These are phyloP conservation scores for Aspergillus arachidicola DNA, from an alignment of 2,329 filamentous ascomycete species.

Conservation along the genomic window DNA sequence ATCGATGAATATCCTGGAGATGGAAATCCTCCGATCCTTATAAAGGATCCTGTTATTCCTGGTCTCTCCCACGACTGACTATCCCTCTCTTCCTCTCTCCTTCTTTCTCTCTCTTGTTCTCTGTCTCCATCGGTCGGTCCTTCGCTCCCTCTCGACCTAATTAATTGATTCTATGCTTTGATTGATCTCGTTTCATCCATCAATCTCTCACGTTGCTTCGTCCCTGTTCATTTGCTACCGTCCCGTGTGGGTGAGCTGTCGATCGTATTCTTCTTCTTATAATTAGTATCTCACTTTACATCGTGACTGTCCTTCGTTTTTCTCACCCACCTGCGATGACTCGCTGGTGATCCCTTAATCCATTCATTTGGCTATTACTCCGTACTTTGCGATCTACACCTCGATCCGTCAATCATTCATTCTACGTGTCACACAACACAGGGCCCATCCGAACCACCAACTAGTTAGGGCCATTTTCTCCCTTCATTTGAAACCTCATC, in stretches of 20 bases:
- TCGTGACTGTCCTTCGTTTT: neutral
- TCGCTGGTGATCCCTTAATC: neutral
- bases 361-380: neutral
- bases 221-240: neutral
- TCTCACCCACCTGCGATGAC: neutral
- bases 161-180: too few species aligned
- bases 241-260: constrained; percentile 1
- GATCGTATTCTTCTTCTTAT: neutral
- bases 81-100: neutral
- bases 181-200: neutral
- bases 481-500: neutral
- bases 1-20: neutral
- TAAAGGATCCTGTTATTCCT: neutral
- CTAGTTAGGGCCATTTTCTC: neutral
- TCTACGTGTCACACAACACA: constrained; percentile 4
- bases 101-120: neutral
- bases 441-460: neutral
- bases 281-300: neutral
- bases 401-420: neutral
- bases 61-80: neutral
- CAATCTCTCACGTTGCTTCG: neutral
- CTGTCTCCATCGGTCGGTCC: neutral
- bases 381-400: neutral
- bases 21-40: constrained; percentile 6
- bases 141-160: neutral